Conservation (phyloP, 106 monocot species). For the Hemerocallis citrina region DNA sequence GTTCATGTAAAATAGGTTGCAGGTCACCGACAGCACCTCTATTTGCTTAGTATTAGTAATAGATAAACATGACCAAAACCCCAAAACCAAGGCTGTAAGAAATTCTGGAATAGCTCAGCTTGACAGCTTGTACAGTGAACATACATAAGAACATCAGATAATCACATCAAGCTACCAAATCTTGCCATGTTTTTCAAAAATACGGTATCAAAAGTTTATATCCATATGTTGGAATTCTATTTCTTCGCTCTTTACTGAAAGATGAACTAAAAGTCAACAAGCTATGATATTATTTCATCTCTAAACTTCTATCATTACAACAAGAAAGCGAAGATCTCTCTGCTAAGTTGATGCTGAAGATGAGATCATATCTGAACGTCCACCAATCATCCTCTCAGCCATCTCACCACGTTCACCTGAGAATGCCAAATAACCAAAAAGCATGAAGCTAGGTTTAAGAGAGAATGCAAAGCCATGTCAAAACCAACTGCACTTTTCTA, state of each 20-base stretch:
- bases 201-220: no score
- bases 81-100: no score
- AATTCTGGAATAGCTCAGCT: no score
- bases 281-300: background rate
- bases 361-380: slow-evolving; percentile 51
- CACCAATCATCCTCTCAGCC: slow-evolving; percentile 69
- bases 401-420: slow-evolving; percentile 65
- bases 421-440: background rate
- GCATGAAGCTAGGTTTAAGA: background rate
- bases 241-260: background rate
- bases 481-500: background rate
- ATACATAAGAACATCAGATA: no score
- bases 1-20: no score
- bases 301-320: background rate
- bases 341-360: slow-evolving; percentile 16
- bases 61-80: no score
- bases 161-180: no score
- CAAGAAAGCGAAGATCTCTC: background rate
- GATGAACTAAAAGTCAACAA: background rate
- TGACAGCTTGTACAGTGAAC: no score
- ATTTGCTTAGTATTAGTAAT: no score
- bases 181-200: no score
- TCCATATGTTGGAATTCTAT: background rate
- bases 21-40: no score
- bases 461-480: no score